Base-by-base conservation (phyloP, 805 yeast species). In the Candida germanica region DNA sequence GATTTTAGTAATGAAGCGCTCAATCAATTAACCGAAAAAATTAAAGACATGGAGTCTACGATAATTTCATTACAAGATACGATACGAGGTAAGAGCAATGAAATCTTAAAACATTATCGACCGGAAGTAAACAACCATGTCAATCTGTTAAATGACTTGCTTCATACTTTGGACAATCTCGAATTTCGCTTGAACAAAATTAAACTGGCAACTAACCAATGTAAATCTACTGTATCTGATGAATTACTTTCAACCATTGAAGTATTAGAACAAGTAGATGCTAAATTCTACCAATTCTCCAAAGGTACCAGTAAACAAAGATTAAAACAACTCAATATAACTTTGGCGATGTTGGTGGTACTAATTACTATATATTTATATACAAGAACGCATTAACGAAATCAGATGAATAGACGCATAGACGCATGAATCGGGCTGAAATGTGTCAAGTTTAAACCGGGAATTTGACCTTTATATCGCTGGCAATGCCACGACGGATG, bases 261-360 rank as follows among this genome's bases (percentile, higher is more conserved):
- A 25, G 37, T 56, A 7, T 49, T 67, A 38, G 71, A 66, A 33
- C 40, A 46, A 16, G 48, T 67, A 5, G 56, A 59, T 29, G 40
- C 44, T 11, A 46, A 50, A 30, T 59, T 65, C 30, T 43, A 44
- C 19, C 56, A 55, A 31, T 55, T 61, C 38, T 49, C 63, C 17
- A 47, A 39, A 12, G 40, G 41, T 10, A 47, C 44, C 14, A 49
- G 61, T 29, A 49, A 49, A 19, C 49, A 55, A 25, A 51, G 66
- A 18, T 51, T 62, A 33, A 56, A 54, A 41, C 64, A 61, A 42
- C 29, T 60, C 24, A 48, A 50, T 26, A 40, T 54, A 2, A 41
- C 44, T 2, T 30, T 46, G 22, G 40, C 35, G 1, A 19, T 35
- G 3, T 7, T 41, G n/a, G 42, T 43, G n/a, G 27, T 41, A 2